Evolutionary conservation across 495 filamentous ascomycete species (phyloP).

Genomic region (Annulohypoxylon nitens): DNA sequence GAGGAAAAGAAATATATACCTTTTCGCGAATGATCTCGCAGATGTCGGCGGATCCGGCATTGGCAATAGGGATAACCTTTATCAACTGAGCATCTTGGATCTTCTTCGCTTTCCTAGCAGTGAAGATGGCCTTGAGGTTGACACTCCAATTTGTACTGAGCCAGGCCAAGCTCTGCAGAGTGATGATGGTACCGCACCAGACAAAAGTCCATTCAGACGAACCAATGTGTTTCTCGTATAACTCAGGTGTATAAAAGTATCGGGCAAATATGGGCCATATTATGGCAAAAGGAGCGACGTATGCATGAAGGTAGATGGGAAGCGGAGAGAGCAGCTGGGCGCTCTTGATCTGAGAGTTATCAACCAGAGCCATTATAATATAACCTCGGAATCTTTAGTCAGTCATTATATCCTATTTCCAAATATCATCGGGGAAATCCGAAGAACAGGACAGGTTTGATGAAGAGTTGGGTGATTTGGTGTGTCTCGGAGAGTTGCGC

Average conservation of each 20-base stretch:
- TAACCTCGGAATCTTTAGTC: slow-evolving; percentile 13
- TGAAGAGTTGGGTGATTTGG: slow-evolving; percentile 1
- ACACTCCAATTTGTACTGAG: slow-evolving; percentile 98
- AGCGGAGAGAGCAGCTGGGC: slow-evolving; percentile 91
- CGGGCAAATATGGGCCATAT: slow-evolving; percentile 92
- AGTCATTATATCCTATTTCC: slow-evolving; percentile 4
- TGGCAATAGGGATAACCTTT: slow-evolving; percentile 91
- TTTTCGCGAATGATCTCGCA: slow-evolving; percentile 81
- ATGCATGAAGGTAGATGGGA: slow-evolving; percentile 82
- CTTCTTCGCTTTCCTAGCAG: slow-evolving; percentile 75
- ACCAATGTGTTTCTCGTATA: slow-evolving; percentile 89
- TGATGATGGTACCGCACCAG: slow-evolving; percentile 87
- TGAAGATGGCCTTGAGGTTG: slow-evolving; percentile 84
- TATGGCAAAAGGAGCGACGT: slow-evolving; percentile 91
- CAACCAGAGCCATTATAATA: slow-evolving; percentile 75
- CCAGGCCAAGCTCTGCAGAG: slow-evolving; percentile 89
- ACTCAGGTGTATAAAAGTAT: slow-evolving; percentile 82
- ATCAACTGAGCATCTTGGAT: slow-evolving; percentile 85
- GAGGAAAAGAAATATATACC: slow-evolving; percentile 56
- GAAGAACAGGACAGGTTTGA: slow-evolving; percentile 2
- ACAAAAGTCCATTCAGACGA: slow-evolving; percentile 97
- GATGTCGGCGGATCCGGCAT: slow-evolving; percentile 91
- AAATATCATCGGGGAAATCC: background rate
- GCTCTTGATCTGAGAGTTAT: slow-evolving; percentile 88
- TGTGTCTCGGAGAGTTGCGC: slow-evolving; percentile 6